Evolutionary conservation across 2,329 filamentous ascomycete species (phyloP), one percentile per base, ranked within the genome.

Genomic region (Cercospora sp.): DNA sequence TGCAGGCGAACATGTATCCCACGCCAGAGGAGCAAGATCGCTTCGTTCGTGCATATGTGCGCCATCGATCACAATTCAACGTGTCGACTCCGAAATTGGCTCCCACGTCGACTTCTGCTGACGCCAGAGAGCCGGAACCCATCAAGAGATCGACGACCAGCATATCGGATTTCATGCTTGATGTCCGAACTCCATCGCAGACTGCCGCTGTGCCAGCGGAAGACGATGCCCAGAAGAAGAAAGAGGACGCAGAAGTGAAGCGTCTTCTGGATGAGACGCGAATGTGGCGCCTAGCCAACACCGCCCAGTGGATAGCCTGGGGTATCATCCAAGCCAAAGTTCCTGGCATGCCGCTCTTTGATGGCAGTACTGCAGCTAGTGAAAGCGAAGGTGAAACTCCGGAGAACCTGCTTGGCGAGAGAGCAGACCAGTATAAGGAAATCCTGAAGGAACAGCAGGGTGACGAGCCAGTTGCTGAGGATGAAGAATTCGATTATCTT

Each of bases 311-410:
- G 95, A 88, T 96, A 26, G 92, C 93, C 1, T 99, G 95, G 95
- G 95, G 95, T 26, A 92, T 98, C 69, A 91, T 99, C 62, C 95
- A 99, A 81, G 94, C 95, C 59, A 94, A 95, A 77, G 85, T 96
- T 1, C 89, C 92, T 0, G 92, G 89, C 0, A 83, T 94, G 77
- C 87, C 90, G 18, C 80, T 81, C 16, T 82, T 83, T 39, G 69
- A 70, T 45, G 76, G 72, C 16, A 69, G 72, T 6, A 72, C 69
- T 4, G 70, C 70, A 9, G 57, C 61, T 16, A 65, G 64, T 5
- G 67, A 70, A 13, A 62, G 71, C 8, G 65, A 72, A n/a, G 67
- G 61, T 30, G 75, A 75, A 10, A 75, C 69, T 67, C 72, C 75
- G n/a, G 71, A 74, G 48, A 77, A 77, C 67, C 73, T 73, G 70